Conservation (phyloP, 1,284 basidiomycete species). For the Fomitiporia mediterranea region DNA sequence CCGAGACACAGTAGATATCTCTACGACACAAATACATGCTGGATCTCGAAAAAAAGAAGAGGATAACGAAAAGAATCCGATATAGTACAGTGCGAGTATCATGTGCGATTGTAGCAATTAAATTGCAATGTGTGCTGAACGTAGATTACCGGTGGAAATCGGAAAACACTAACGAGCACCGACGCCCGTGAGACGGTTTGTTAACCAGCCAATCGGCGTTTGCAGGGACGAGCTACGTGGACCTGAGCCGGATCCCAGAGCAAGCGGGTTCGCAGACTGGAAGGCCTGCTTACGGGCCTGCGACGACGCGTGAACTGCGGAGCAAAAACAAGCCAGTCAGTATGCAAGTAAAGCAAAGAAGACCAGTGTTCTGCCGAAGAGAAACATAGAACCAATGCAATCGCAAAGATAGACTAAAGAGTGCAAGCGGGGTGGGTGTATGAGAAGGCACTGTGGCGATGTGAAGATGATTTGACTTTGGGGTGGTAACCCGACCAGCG, state of each 20-base stretch:
- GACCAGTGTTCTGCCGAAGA: not conserved
- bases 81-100: too few species aligned
- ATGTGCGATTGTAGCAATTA: too few species aligned
- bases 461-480: not conserved
- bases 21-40: too few species aligned
- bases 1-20: too few species aligned
- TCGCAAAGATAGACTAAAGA: too few species aligned
- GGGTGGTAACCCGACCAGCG: too few species aligned
- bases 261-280: conserved; percentile 70
- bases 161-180: conserved; percentile 41
- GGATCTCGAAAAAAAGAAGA: too few species aligned
- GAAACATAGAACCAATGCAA: not conserved
- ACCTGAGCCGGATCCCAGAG: conserved; percentile 53
- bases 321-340: not conserved
- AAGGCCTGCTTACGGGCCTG: conserved; percentile 72
- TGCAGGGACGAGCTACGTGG: conserved; percentile 57
- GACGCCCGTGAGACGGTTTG: conserved; percentile 64
- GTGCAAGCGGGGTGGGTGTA: not conserved
- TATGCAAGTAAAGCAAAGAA: not conserved
- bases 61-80: too few species aligned
- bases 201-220: conserved; percentile 75
- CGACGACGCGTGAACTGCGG: conserved; percentile 59
- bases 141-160: too few species aligned
- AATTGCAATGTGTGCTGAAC: too few species aligned
- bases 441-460: not conserved